Percentiles rank a stretch among this genome's conserved stretches.
Conservation (phyloP, 495 filamentous ascomycete species). For the Neurospora sublineolata region DNA sequence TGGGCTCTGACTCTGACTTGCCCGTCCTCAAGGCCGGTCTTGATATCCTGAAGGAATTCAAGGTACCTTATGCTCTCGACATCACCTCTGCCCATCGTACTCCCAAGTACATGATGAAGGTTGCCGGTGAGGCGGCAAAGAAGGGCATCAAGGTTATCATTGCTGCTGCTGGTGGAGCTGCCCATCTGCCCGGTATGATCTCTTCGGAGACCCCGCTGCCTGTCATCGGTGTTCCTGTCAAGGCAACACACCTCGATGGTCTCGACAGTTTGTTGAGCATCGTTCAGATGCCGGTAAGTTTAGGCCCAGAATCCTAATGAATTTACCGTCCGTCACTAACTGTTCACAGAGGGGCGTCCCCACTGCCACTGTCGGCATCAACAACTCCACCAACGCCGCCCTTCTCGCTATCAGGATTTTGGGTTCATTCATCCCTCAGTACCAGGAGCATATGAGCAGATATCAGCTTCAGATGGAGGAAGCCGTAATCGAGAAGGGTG, state of each 20-base stretch:
- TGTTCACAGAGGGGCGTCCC: slow-evolving; percentile 51
- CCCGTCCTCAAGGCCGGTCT: slow-evolving; percentile 65
- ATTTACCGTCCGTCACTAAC: background rate
- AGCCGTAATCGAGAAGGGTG: slow-evolving; percentile 53
- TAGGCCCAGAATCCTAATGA: slow-evolving; percentile 2
- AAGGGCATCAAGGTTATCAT: slow-evolving; percentile 82
- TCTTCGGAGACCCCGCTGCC: slow-evolving; percentile 78
- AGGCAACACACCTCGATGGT: slow-evolving; percentile 75
- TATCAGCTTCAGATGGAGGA: slow-evolving; percentile 56
- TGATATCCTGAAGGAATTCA: slow-evolving; percentile 62
- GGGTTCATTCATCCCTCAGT: slow-evolving; percentile 49
- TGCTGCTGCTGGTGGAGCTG: slow-evolving; percentile 86
- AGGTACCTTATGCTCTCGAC: slow-evolving; percentile 60
- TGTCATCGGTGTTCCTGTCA: slow-evolving; percentile 87
- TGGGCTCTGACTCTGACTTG: slow-evolving; percentile 93
- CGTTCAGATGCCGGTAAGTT: slow-evolving; percentile 70
- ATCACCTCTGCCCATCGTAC: slow-evolving; percentile 96
- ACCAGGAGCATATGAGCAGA: slow-evolving; percentile 48
- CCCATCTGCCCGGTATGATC: slow-evolving; percentile 87
- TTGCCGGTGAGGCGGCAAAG: slow-evolving; percentile 54
- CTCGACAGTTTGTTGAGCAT: slow-evolving; percentile 83
- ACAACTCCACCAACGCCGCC: slow-evolving; percentile 88
- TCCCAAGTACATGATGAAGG: slow-evolving; percentile 67
- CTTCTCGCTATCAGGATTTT: slow-evolving; percentile 79
- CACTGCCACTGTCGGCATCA: slow-evolving; percentile 81